A percentile compares a stretch with the other conserved stretches of the same genome.
Conservation (phyloP, 176 grass and related monocot genomes). For the Avena eriantha region DNA sequence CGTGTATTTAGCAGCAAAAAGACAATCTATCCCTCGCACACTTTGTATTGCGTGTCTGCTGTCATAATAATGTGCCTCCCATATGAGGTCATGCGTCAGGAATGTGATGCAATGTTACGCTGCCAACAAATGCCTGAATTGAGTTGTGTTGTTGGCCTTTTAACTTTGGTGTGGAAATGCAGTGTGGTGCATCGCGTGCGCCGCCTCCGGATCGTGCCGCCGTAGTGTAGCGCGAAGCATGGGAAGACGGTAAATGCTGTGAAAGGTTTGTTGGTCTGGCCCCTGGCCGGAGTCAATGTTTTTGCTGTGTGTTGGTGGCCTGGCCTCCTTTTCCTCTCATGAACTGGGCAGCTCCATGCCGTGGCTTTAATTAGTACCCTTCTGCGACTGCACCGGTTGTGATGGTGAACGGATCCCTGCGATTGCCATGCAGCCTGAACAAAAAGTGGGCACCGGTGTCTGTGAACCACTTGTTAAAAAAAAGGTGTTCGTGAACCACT, state of each 20-base stretch:
- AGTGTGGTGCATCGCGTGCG: too few species aligned
- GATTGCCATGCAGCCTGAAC: too few species aligned
- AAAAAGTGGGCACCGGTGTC: too few species aligned
- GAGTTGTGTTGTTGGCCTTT: background rate
- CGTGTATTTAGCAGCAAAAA: background rate
- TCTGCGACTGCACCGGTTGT: background rate
- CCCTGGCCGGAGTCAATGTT: background rate
- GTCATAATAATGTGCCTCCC: too few species aligned
- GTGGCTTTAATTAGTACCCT: background rate
- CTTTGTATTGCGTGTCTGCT: too few species aligned
- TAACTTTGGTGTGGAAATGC: background rate
- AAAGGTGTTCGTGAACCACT: too few species aligned
- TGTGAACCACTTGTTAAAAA: too few species aligned
- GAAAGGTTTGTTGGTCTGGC: background rate
- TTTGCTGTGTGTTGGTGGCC: background rate
- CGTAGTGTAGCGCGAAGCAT: background rate
- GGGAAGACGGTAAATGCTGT: background rate
- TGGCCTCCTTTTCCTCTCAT: background rate
- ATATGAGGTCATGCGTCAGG: too few species aligned
- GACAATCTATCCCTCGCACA: too few species aligned
- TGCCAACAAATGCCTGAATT: background rate
- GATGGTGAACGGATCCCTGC: background rate
- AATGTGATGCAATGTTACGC: too few species aligned
- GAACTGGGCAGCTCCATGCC: slow-evolving; percentile 3
- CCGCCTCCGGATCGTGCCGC: too few species aligned